Evolutionary conservation across 257 asterid species (phyloP).

Genomic region (Catharanthus roseus): DNA sequence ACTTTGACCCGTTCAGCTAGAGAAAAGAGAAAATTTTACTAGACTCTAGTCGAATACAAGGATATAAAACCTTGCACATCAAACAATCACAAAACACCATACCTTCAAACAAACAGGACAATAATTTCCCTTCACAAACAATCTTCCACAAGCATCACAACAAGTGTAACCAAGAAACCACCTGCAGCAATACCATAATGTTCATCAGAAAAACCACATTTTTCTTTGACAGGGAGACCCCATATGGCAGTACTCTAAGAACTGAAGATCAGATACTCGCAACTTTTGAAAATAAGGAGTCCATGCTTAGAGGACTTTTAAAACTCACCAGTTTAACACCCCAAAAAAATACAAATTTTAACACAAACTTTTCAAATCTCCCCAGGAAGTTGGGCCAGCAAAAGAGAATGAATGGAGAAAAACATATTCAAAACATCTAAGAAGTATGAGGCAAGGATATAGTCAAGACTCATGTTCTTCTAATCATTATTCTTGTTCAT

Average conservation of each 20-base stretch:
- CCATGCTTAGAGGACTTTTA: neutral
- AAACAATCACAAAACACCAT: slow-evolving; percentile 3
- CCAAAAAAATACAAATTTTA: neutral
- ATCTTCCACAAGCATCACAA: slow-evolving; percentile 99
- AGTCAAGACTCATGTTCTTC: neutral
- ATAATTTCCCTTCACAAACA: slow-evolving; percentile 87
- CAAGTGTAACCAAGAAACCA: slow-evolving; percentile 99
- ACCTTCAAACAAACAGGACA: slow-evolving; percentile 99
- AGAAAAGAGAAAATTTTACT: neutral
- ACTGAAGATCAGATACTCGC: neutral
- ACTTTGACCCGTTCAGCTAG: neutral
- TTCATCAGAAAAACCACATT: neutral
- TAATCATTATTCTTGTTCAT: no score
- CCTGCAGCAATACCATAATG: slow-evolving; percentile 40
- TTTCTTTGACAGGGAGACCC: neutral
- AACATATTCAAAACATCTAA: neutral
- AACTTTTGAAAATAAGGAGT: slow-evolving; percentile 3
- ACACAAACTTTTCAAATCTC: neutral
- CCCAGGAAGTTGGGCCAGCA: neutral
- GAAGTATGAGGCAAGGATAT: neutral
- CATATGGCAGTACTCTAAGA: neutral
- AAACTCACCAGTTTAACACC: neutral
- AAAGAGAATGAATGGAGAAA: neutral
- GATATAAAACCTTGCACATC: neutral
- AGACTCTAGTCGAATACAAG: neutral